Evolutionary conservation across 1,284 basidiomycete genomes (phyloP).

Genomic region (Trametes sp.): DNA sequence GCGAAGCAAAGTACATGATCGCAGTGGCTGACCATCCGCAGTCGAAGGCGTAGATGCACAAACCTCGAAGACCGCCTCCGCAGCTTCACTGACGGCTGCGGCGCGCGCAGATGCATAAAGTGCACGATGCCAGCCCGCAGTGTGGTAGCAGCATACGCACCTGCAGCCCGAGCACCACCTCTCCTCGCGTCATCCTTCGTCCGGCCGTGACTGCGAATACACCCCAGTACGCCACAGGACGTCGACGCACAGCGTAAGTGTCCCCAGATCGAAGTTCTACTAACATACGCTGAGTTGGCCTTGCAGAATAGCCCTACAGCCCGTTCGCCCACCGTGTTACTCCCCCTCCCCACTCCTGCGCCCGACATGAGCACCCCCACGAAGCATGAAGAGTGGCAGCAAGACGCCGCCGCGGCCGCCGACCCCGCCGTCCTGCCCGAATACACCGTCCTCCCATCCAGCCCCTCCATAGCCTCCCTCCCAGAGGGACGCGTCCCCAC

Average conservation of each 20-base stretch:
- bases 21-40: background rate
- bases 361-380: background rate
- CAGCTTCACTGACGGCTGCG: too few species aligned
- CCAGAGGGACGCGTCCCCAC: background rate
- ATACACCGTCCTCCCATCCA: conserved; percentile 23
- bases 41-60: background rate
- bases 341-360: background rate
- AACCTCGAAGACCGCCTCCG: too few species aligned
- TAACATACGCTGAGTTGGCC: background rate
- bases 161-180: background rate
- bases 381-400: conserved; percentile 15
- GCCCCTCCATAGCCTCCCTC: conserved; percentile 3
- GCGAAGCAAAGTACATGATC: background rate
- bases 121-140: background rate
- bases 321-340: background rate
- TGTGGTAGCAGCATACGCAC: background rate
- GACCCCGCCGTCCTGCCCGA: conserved; percentile 20
- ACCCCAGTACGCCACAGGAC: background rate
- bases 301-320: background rate
- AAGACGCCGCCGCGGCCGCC: conserved; percentile 19
- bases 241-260: background rate
- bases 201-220: background rate
- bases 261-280: background rate
- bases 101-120: background rate
- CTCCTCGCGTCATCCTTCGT: background rate